Evolutionary conservation across 1,284 basidiomycete species (phyloP).

Genomic region (Microbotryum violaceum): DNA sequence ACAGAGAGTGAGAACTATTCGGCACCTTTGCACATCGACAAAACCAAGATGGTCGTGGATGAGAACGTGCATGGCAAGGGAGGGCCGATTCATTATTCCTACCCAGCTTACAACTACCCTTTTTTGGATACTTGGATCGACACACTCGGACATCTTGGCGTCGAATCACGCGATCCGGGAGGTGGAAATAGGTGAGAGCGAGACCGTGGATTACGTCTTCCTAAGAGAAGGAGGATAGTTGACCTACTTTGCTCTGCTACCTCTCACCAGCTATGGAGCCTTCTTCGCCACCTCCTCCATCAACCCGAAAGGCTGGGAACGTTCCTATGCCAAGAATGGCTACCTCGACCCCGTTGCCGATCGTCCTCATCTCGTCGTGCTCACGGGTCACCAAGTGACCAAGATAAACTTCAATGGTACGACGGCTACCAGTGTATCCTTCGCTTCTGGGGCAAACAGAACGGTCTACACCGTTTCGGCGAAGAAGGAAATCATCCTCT

Average conservation of each 20-base stretch:
- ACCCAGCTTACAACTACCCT: slow-evolving; percentile 29
- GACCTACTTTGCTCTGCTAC: not conserved
- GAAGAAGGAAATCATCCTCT: slow-evolving; percentile 55
- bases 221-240: not conserved
- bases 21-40: slow-evolving; percentile 38
- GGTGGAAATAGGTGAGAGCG: slow-evolving; percentile 2
- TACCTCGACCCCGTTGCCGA: slow-evolving; percentile 53
- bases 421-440: slow-evolving; percentile 53
- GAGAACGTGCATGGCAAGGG: slow-evolving; percentile 44
- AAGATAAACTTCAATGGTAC: slow-evolving; percentile 44
- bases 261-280: slow-evolving; percentile 49
- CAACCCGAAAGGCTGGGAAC: slow-evolving; percentile 56
- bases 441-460: slow-evolving; percentile 41
- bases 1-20: slow-evolving; percentile 45
- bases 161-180: slow-evolving; percentile 28
- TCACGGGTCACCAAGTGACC: slow-evolving; percentile 56
- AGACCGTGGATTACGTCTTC: not conserved
- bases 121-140: slow-evolving; percentile 25
- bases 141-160: slow-evolving; percentile 29
- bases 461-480: slow-evolving; percentile 47
- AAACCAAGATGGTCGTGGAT: slow-evolving; percentile 43
- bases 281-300: slow-evolving; percentile 58
- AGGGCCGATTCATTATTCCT: slow-evolving; percentile 45
- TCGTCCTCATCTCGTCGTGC: slow-evolving; percentile 56
- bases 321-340: slow-evolving; percentile 58